Evolutionary conservation across 371 early-diverging fungal genomes (phyloP).

Genomic region (Phascolomyces articulosus): DNA sequence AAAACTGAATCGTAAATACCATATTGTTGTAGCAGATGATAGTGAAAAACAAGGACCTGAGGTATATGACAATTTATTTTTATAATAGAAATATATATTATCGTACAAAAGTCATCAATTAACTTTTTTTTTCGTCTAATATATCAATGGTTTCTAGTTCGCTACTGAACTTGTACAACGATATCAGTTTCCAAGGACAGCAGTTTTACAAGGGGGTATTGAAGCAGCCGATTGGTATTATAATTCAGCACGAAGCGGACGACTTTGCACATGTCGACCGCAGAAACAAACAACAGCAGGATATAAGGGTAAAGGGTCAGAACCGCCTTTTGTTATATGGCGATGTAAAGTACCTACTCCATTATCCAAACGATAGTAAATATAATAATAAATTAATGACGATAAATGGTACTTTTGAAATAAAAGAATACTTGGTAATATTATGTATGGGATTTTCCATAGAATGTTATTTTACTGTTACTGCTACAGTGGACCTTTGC

Average conservation of each 20-base stretch:
- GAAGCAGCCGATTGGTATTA: conserved; percentile 45
- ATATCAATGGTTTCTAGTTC: conserved; percentile 34
- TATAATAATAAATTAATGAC: conserved; percentile 13
- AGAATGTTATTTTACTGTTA: too few relatives aligned
- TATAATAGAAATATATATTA: too few relatives aligned
- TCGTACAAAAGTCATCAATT: too few relatives aligned
- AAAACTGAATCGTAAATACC: conserved; percentile 62
- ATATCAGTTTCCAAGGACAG: conserved; percentile 48
- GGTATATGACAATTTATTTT: too few relatives aligned
- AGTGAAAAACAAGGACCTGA: conserved; percentile 51
- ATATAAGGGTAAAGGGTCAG: conserved; percentile 51
- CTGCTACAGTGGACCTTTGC: too few relatives aligned
- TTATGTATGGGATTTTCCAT: too few relatives aligned
- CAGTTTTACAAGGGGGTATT: conserved; percentile 61
- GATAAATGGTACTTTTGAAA: too few relatives aligned
- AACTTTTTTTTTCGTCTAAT: too few relatives aligned
- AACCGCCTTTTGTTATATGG: conserved; percentile 56
- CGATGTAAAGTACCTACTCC: conserved; percentile 46
- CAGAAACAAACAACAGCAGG: conserved; percentile 51
- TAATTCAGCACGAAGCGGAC: not conserved
- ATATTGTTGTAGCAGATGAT: conserved; percentile 55
- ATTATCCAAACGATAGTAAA: conserved; percentile 21
- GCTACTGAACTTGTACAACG: conserved; percentile 54
- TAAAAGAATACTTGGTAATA: too few relatives aligned
- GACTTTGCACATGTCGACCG: conserved; percentile 44